Base-by-base conservation (phyloP, 2,329 filamentous ascomycete genomes). In the Pseudocercospora ulei region DNA sequence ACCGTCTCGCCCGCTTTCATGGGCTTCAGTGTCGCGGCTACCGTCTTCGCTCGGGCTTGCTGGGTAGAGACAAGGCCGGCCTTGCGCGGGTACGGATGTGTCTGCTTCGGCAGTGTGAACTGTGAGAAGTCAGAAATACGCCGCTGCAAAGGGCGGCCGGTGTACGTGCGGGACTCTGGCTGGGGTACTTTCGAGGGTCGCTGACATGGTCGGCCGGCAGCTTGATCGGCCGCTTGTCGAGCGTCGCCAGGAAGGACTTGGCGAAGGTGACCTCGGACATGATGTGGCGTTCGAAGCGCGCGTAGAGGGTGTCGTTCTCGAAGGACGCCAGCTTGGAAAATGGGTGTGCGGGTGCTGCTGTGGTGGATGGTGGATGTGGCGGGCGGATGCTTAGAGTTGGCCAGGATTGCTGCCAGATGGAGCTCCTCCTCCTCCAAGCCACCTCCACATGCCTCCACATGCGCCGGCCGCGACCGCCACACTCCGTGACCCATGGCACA, bases 121-220 rank as follows among this genome's bases (percentile, higher is more conserved):
- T 86, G 17, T 8, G 22, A 3, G 14, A 12, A 16, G 9, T 42
- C 14, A 47, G 40, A 14, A 22, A 16, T 13, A 2, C 9, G n/a
- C n/a, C 11, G 22, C 6, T 12, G 9, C 12, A 16, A 4, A 7
- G 3, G 16, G 3, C 9, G 26, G 27, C 12, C 7, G n/a, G 30
- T 6, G 29, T 4, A 61, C 78, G 18, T 73, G 95, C 88, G 9
- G 86, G 80, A 49, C 77, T 71, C 46, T 82, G 76, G 16, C 81
- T 68, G 14, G 83, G 81, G 59, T 88, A 87, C 50, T 72, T 76
- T 54, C 78, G 78, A 34, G 84, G 77, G 58, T 95, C 84, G 63
- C 88, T 83, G 62, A 92, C 78, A 75, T 95, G 82, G 62, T 96
- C 85, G 49, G 82, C 70, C n/a, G 80, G 77, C 48, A 96, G 74